Base-by-base conservation (phyloP, 345 rosid genomes). In the Cardamine occulta region DNA sequence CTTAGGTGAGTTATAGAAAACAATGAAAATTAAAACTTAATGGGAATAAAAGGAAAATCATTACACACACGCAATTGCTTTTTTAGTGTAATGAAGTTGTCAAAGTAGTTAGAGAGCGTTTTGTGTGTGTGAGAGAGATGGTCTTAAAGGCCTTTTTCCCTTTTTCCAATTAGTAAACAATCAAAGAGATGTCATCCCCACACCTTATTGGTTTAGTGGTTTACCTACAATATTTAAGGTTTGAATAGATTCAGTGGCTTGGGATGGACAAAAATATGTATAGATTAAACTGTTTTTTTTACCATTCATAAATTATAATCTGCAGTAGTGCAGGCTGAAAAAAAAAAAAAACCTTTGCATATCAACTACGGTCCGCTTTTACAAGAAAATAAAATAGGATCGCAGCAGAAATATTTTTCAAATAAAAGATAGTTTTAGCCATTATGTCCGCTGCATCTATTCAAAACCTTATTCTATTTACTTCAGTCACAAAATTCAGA, bases 81-180 rank as follows among this genome's bases (percentile, higher is more conserved):
- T 76, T 76, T 76, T 70, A 55, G 71, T 76, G 80, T 76, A 76
- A 76, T 34, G 75, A 76, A 55, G 80, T 76, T 76, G 75, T 76
- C 75, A 76, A 76, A 76, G 80, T 76, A 56, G 80, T 70, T 76
- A 70, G 60, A 76, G 64, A 28, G 80, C 45, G 80, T 70, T 70
- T 76, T 76, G 75, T 67, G 47, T 76, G 77, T 7, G 72, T 3
- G 51, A 29, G 56, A 35, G 60, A 67, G 44, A 59, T 57, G 13
- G 17, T 44, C 58, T 54, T 54, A 32, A 70, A 64, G 47, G 53
- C 63, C 53, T 54, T 76, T 76, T 53, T 42, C 68, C 15, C 7
- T 54, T 76, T 69, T 76, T 57, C 75, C n/a, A 71, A 58, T 71
- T 49, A 63, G 29, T 29, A 52, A 65, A 62, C 70, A 70, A 69